Percentiles rank a stretch among this genome's conserved stretches.
Evolutionary conservation across 352 stramenopile genomes (phyloP).

Genomic region (Globisporangium orthogonon): DNA sequence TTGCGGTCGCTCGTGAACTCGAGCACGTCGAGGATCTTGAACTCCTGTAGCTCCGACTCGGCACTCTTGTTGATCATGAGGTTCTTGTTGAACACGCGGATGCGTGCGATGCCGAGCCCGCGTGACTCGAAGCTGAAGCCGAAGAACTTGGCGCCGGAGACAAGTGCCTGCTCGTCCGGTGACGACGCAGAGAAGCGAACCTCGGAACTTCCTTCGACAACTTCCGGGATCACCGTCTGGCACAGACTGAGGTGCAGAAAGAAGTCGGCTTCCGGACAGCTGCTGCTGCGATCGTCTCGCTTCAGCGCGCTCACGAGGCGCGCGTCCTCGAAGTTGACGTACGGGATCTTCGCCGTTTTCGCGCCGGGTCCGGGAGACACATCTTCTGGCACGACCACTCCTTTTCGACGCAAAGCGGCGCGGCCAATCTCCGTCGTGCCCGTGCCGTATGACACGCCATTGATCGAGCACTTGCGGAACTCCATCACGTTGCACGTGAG

Average conservation of each 20-base stretch:
- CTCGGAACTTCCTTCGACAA: conserved; percentile 62
- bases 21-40: conserved; percentile 86
- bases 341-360: conserved; percentile 13
- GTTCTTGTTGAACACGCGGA: conserved; percentile 21
- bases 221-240: conserved; percentile 96
- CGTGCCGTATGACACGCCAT: conserved; percentile 82
- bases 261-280: conserved; percentile 8
- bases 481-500: conserved; percentile 99
- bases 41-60: conserved; percentile 18
- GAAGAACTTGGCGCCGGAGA: conserved; percentile 64
- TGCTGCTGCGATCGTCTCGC: too few species aligned
- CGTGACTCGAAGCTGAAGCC: conserved; percentile 74
- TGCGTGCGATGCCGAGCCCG: conserved; percentile 36
- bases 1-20: conserved; percentile 92
- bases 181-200: conserved; percentile 68
- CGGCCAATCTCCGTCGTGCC: conserved; percentile 82
- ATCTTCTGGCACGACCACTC: conserved; percentile 30
- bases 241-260: conserved; percentile 87
- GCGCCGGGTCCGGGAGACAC: conserved; percentile 12
- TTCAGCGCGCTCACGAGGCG: conserved; percentile 64
- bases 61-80: too few species aligned
- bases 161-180: conserved; percentile 86
- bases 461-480: conserved; percentile 92
- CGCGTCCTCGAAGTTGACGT: conserved; percentile 72
- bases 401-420: conserved; percentile 31